Percentiles rank a stretch among this genome's conserved stretches.
Evolutionary conservation across 768 basidiomycete genomes (phyloP).

Genomic region (Strobilomyces echinocephalus): DNA sequence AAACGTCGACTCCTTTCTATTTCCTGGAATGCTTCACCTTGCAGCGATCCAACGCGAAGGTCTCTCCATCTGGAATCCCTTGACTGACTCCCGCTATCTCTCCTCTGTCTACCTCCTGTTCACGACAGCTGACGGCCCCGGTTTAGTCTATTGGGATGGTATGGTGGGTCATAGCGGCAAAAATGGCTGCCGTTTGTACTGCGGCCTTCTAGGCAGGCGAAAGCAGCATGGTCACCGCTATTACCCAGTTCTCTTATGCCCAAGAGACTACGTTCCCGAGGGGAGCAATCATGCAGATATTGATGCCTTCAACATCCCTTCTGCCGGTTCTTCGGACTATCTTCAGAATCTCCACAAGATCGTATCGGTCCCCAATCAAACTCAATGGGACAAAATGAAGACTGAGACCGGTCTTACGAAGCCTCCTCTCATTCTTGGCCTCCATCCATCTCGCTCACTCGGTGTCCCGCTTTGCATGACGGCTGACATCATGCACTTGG

Average conservation of each 20-base stretch:
- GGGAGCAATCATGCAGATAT: not conserved
- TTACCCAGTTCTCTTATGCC: not conserved
- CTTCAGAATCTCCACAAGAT: no score
- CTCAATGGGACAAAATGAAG: no score
- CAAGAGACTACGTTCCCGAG: not conserved
- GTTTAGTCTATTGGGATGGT: not conserved
- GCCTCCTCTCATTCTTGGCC: not conserved
- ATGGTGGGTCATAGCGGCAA: not conserved
- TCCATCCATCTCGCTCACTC: not conserved
- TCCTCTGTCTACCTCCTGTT: not conserved
- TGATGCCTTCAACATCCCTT: not conserved
- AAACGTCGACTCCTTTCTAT: not conserved
- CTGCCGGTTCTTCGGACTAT: not conserved
- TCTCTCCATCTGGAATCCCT: not conserved
- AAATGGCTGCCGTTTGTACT: not conserved
- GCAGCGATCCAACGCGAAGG: not conserved
- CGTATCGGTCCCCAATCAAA: no score
- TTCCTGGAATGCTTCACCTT: not conserved
- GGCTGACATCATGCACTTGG: conserved; percentile 4
- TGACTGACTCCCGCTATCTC: not conserved
- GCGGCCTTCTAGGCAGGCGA: not conserved
- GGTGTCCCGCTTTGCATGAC: conserved; percentile 3
- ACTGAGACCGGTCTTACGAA: not conserved
- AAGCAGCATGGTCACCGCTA: not conserved
- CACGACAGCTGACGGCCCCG: not conserved